These are phyloP conservation scores for Simplicillium sp. DNA, from an alignment of 2,329 filamentous ascomycete species.

Conservation along the genomic window DNA sequence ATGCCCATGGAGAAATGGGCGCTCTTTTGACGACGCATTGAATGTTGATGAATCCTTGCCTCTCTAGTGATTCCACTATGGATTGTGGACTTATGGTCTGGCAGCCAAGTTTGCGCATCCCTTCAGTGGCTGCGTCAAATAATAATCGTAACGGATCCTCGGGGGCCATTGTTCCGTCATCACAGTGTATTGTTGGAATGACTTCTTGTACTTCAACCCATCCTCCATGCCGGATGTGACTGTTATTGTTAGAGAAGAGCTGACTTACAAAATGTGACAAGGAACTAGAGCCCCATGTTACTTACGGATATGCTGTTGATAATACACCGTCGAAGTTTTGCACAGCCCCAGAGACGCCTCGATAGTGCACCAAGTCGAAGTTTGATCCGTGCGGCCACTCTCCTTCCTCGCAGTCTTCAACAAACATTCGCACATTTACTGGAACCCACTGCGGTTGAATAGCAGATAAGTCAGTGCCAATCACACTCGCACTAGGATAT, in stretches of 20 bases:
- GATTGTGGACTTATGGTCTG: slow-evolving; percentile 23
- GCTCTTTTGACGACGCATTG: slow-evolving; percentile 30
- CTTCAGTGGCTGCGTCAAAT: slow-evolving; percentile 19
- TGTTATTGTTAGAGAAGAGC: slow-evolving; percentile 9
- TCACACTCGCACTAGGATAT: slow-evolving; percentile 28
- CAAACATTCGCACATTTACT: slow-evolving; percentile 50
- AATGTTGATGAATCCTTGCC: slow-evolving; percentile 34
- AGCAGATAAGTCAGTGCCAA: slow-evolving; percentile 33
- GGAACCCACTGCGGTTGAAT: slow-evolving; percentile 42
- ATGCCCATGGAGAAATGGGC: slow-evolving; percentile 35
- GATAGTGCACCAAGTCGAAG: slow-evolving; percentile 48
- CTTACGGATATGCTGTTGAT: slow-evolving; percentile 22
- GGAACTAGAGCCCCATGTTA: too few relatives aligned
- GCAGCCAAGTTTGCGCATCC: slow-evolving; percentile 26
- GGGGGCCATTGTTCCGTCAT: slow-evolving; percentile 32
- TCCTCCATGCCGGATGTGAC: slow-evolving; percentile 34
- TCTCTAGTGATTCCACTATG: slow-evolving; percentile 24
- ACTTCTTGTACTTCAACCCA: slow-evolving; percentile 43
- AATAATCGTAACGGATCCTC: slow-evolving; percentile 27
- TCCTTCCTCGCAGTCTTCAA: slow-evolving; percentile 50
- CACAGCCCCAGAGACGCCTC: slow-evolving; percentile 38
- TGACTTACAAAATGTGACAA: too few relatives aligned
- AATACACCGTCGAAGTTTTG: slow-evolving; percentile 40
- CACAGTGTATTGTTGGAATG: slow-evolving; percentile 28
- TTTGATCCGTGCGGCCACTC: slow-evolving; percentile 43